Evolutionary conservation across 1,284 basidiomycete species (phyloP).

Genomic region (Tremellales sp.): DNA sequence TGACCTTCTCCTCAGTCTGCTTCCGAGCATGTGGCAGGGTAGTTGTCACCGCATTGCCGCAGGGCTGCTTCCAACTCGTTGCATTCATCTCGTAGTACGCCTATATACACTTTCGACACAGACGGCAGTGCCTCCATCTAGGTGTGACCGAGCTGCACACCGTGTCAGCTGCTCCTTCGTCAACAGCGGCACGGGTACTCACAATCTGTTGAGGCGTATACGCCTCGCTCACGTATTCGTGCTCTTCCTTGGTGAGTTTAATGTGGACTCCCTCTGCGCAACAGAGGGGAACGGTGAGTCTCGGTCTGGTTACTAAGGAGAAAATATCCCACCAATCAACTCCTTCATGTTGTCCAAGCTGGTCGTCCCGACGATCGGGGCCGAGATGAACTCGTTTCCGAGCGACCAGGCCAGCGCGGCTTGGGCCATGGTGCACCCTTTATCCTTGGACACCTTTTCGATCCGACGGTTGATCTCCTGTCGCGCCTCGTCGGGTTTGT

Average conservation of each 20-base stretch:
- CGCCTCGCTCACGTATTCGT: constrained; percentile 53
- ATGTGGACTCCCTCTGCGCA: constrained; percentile 49
- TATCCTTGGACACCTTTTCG: constrained; percentile 42
- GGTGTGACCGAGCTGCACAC: too few species aligned
- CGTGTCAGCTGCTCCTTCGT: too few species aligned
- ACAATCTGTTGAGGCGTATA: constrained; percentile 42
- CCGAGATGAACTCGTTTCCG: constrained; percentile 16
- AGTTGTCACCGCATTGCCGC: too few species aligned
- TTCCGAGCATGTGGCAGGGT: too few species aligned
- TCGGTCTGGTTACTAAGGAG: not conserved
- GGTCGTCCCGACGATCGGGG: constrained; percentile 28
- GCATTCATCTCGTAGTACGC: too few species aligned
- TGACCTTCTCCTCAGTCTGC: too few species aligned
- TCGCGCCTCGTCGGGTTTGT: constrained; percentile 11
- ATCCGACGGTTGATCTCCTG: constrained; percentile 5
- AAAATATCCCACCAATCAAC: constrained; percentile 1
- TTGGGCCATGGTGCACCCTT: constrained; percentile 55
- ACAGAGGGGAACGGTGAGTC: not conserved
- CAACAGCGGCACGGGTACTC: constrained; percentile 7
- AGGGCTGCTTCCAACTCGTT: too few species aligned
- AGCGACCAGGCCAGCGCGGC: constrained; percentile 32
- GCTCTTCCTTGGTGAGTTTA: constrained; percentile 55
- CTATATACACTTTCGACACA: too few species aligned
- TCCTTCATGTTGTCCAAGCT: constrained; percentile 21
- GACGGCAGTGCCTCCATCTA: too few species aligned